Evolutionary conservation across 2,329 filamentous ascomycete genomes (phyloP).

Genomic region (Penicillium sp.): DNA sequence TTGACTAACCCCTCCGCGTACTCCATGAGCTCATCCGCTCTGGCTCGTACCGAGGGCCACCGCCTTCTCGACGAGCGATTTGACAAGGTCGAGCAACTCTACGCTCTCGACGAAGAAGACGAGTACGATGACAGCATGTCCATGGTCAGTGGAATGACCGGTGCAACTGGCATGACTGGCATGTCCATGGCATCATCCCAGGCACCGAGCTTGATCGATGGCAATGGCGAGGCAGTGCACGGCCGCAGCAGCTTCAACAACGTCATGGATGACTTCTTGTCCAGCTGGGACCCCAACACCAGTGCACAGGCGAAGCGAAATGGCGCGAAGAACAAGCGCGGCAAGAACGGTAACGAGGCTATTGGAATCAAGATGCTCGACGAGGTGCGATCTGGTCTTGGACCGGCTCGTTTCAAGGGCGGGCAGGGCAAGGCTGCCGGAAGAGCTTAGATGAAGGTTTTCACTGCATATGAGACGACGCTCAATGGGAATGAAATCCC

Average conservation of each 20-base stretch:
- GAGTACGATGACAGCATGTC: conserved; percentile 57
- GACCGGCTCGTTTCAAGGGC: conserved; percentile 66
- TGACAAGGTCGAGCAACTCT: conserved; percentile 84
- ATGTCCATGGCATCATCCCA: conserved; percentile 57
- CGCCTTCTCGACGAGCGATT: conserved; percentile 86
- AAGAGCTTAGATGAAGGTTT: conserved; percentile 29
- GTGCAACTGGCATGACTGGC: conserved; percentile 62
- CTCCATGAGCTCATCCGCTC: conserved; percentile 87
- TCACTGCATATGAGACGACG: conserved; percentile 24
- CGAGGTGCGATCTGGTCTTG: conserved; percentile 79
- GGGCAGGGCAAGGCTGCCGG: conserved; percentile 27
- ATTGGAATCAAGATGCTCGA: conserved; percentile 87
- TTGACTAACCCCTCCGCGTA: conserved; percentile 84
- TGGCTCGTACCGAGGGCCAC: conserved; percentile 85
- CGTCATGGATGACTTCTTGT: conserved; percentile 92
- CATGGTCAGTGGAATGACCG: conserved; percentile 48
- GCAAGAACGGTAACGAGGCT: conserved; percentile 79
- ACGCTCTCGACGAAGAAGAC: conserved; percentile 62
- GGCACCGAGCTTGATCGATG: conserved; percentile 56
- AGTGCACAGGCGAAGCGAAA: conserved; percentile 45
- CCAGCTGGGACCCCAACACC: conserved; percentile 54
- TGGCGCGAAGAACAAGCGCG: conserved; percentile 56
- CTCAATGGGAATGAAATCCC: conserved; percentile 19
- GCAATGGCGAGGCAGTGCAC: conserved; percentile 50
- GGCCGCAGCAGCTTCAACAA: conserved; percentile 79